A percentile compares a stretch with the other conserved stretches of the same genome.
phyloP scores from a whole-genome alignment of 345 rosid genomes.

The thale cress (Arabidopsis thaliana) region TAIR10.1 NC_003074.8:20070001-20070500 shows the following conservation, averaged over 20 bases:
- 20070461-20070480: conserved; percentile 52
- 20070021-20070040: conserved; percentile 43
- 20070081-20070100: conserved; percentile 46
- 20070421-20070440: conserved; percentile 5
- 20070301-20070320: conserved; percentile 33
- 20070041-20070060: conserved; percentile 68
- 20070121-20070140: not conserved
- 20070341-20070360: not conserved
- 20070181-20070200: conserved; percentile 38
- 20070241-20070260: conserved; percentile 59
- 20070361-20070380: conserved; percentile 35
- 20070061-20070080: conserved; percentile 66
- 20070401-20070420: conserved; percentile 45
- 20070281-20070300: conserved; percentile 26
- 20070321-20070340: conserved; percentile 34
- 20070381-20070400: conserved; percentile 48
- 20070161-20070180: conserved; percentile 25
- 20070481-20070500: not conserved
- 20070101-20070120: conserved; percentile 19
- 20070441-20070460: conserved; percentile 25
- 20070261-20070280: conserved; percentile 42
- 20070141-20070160: not conserved
- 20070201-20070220: conserved; percentile 47
- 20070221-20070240: conserved; percentile 49
- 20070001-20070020: conserved; percentile 11